These are phyloP conservation scores for Coemansia sp. DNA, from an alignment of 192 early-diverging fungal genomes.

Conservation along the genomic window DNA sequence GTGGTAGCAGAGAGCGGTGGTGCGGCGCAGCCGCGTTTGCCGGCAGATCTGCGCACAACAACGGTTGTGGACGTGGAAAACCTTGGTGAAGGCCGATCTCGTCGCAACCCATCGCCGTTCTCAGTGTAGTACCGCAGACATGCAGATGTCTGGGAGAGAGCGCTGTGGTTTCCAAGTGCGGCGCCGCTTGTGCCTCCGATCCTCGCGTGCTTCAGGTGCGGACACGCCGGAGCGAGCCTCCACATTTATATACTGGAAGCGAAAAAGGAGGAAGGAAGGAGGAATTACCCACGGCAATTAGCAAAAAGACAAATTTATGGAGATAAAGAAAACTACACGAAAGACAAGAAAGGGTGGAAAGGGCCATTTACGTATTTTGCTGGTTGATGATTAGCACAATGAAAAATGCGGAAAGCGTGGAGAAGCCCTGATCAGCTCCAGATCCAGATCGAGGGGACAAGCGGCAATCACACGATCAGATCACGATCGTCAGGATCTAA, in stretches of 20 bases:
- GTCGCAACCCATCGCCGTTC: no score
- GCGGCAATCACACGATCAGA: no score
- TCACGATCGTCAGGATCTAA: background rate
- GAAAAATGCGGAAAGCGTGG: background rate
- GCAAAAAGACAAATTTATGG: background rate
- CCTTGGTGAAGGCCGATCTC: no score
- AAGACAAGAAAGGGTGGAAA: background rate
- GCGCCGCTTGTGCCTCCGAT: background rate
- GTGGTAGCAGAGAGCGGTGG: no score
- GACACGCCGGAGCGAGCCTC: background rate
- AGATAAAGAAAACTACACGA: background rate
- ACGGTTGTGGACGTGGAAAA: no score
- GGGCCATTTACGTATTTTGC: background rate
- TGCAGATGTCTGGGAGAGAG: background rate
- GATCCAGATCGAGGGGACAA: no score
- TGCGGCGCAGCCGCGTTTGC: no score
- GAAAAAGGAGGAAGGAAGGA: background rate
- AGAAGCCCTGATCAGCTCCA: no score
- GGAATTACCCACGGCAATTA: background rate
- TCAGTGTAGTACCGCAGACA: no score
- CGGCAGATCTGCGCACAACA: no score
- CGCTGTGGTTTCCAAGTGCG: background rate
- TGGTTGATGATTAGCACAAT: background rate
- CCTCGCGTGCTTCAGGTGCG: background rate
- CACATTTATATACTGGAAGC: background rate